Conservation (phyloP, 202 grass and related monocot species). For the Panicum virgatum region DNA sequence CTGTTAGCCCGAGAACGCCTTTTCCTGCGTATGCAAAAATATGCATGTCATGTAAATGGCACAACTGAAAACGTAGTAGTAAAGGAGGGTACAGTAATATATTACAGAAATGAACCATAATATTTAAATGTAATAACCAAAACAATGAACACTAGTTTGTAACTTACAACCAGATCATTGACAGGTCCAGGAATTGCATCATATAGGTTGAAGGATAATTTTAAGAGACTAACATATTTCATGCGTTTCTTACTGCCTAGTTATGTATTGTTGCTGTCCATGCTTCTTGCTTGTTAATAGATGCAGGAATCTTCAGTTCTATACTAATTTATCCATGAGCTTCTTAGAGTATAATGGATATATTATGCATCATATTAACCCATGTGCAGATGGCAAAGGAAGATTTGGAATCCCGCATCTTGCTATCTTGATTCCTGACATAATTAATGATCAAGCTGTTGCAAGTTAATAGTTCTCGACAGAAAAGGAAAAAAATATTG, state of each 20-base stretch:
- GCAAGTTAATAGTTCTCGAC: neutral
- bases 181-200: constrained; percentile 5
- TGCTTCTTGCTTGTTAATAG: neutral
- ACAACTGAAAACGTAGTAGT: neutral
- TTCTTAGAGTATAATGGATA: neutral
- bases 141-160: neutral
- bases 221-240: neutral
- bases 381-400: neutral
- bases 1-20: constrained; percentile 40
- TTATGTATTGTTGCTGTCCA: neutral
- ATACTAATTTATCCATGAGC: neutral
- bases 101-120: neutral
- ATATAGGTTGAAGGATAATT: neutral
- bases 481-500: neutral
- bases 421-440: neutral
- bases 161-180: constrained; percentile 13
- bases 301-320: neutral
- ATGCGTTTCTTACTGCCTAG: neutral
- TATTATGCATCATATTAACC: neutral
- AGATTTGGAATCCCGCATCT: neutral
- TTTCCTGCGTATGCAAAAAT: constrained; percentile 59
- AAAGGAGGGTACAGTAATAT: neutral
- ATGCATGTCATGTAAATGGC: constrained; percentile 1
- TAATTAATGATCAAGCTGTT: neutral
- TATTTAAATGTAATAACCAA: neutral